Evolutionary conservation across 768 basidiomycete species (phyloP).

Genomic region (Trametes cinnabarina): DNA sequence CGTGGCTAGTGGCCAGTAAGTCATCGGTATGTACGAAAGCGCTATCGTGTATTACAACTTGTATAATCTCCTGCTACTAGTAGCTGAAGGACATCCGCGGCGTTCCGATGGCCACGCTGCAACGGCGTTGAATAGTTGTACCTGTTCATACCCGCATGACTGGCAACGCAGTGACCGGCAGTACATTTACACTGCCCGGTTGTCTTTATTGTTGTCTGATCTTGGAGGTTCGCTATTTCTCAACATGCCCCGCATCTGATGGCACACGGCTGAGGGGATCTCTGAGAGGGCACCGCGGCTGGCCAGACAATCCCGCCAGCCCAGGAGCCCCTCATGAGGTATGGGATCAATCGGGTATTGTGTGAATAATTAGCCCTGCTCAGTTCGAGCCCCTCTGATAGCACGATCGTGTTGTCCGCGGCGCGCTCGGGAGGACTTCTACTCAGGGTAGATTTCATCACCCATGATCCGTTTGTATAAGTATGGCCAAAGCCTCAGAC

Average conservation of each 20-base stretch:
- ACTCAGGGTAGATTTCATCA: not conserved
- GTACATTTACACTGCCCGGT: too few relatives aligned
- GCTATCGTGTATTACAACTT: not conserved
- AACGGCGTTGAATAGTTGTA: too few relatives aligned
- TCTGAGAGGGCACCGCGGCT: too few relatives aligned
- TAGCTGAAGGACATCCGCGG: not conserved
- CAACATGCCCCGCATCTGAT: too few relatives aligned
- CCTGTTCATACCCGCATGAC: too few relatives aligned
- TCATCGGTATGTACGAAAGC: not conserved
- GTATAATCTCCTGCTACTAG: not conserved
- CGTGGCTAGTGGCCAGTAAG: too few relatives aligned
- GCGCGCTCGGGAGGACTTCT: not conserved
- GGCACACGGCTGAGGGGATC: too few relatives aligned
- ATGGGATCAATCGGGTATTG: not conserved
- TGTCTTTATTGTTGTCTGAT: not conserved
- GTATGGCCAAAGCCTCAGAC: slow-evolving; percentile 2
- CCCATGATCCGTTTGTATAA: slow-evolving; percentile 9
- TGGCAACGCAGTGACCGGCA: too few relatives aligned
- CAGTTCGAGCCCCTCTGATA: not conserved
- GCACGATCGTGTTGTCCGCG: slow-evolving; percentile 11
- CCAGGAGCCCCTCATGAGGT: not conserved
- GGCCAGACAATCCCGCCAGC: too few relatives aligned
- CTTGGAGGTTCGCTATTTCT: not conserved
- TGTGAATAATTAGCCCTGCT: not conserved
- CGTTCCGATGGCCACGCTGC: not conserved